These are phyloP conservation scores for Cinnamomum chago DNA, from an alignment of 164 flowering plant species.

Conservation along the genomic window DNA sequence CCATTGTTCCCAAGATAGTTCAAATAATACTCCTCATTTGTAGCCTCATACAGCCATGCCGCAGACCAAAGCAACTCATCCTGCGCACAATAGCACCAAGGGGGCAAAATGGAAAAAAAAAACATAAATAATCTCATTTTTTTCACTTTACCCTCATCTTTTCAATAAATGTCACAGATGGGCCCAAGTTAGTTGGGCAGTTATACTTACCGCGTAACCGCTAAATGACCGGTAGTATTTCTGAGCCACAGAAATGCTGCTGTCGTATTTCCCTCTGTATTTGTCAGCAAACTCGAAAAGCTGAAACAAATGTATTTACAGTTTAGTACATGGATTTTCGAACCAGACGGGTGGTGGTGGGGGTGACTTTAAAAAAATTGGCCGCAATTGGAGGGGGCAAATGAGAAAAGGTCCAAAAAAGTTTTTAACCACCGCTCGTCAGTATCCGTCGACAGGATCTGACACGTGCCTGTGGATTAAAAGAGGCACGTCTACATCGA, in stretches of 20 bases:
- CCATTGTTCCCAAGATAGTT: conserved; percentile 65
- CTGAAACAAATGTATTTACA: conserved; percentile 32
- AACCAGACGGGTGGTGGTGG: too few relatives aligned
- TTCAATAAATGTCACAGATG: background rate
- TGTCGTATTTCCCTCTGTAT: conserved; percentile 93
- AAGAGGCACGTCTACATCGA: conserved; percentile 36
- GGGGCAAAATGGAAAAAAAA: too few relatives aligned
- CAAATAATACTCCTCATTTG: conserved; percentile 58
- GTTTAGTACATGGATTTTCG: too few relatives aligned
- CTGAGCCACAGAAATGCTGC: conserved; percentile 81
- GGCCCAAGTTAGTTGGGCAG: background rate
- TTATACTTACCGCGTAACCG: conserved; percentile 69
- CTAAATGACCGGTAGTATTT: conserved; percentile 88
- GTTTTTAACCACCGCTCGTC: background rate
- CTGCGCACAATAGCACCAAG: conserved; percentile 24
- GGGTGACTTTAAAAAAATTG: background rate
- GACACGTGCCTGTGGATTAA: background rate
- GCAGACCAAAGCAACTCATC: conserved; percentile 97
- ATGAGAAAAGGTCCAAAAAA: background rate
- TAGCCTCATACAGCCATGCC: conserved; percentile 82
- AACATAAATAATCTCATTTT: too few relatives aligned
- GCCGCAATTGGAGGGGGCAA: background rate
- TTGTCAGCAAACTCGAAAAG: conserved; percentile 77
- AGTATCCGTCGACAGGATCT: conserved; percentile 1
- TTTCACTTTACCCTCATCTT: too few relatives aligned